Percentiles rank a stretch among this genome's conserved stretches.
Evolutionary conservation across 2,329 filamentous ascomycete genomes (phyloP).

Genomic region (Blastomyces silverae): DNA sequence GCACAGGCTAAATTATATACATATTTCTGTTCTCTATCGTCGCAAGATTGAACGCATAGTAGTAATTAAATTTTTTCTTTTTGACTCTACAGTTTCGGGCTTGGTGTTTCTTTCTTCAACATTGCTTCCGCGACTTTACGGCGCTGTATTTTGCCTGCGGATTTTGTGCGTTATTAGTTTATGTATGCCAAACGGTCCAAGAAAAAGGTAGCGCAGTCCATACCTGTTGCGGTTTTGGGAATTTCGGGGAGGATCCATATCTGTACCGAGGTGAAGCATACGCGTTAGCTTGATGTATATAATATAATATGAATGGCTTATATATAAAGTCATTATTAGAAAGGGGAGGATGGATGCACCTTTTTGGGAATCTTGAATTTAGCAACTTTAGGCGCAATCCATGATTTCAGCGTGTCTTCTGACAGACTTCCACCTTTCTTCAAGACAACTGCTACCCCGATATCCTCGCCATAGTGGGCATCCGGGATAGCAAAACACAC

Average conservation of each 20-base stretch:
- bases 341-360: constrained; percentile 41
- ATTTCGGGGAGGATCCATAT: constrained; percentile 76
- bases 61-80: neutral
- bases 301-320: neutral
- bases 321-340: neutral
- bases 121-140: constrained; percentile 80
- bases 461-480: constrained; percentile 75
- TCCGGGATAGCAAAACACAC: constrained; percentile 79
- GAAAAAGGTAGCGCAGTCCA: neutral
- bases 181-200: neutral
- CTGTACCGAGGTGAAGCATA: constrained; percentile 35
- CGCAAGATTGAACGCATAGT: neutral
- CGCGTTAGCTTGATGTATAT: neutral
- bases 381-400: constrained; percentile 62
- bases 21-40: neutral
- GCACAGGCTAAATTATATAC: neutral
- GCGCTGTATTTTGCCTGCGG: constrained; percentile 68
- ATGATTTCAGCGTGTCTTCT: constrained; percentile 58
- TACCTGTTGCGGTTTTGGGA: constrained; percentile 75
- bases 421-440: constrained; percentile 56
- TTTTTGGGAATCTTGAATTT: constrained; percentile 84
- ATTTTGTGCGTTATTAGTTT: neutral
- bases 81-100: constrained; percentile 29
- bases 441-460: constrained; percentile 68
- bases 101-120: constrained; percentile 59